phyloP scores from a whole-genome alignment of 148 eudicot species.

The Vaccinium macrocarpon region DNA sequence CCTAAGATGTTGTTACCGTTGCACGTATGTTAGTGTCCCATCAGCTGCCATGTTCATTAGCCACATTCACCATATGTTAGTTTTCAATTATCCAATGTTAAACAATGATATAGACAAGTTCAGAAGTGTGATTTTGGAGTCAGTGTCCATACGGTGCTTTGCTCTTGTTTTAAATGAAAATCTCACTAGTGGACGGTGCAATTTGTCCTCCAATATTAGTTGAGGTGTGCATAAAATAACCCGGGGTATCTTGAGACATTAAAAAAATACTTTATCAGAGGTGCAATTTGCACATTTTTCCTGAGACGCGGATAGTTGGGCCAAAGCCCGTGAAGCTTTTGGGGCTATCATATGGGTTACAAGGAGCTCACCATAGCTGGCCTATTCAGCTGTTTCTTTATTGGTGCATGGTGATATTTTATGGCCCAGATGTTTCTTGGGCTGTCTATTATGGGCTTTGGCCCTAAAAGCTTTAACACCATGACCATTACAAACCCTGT shows the following conservation, averaged over 20 bases:
- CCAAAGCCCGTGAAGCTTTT: background rate
- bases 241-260: background rate
- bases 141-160: background rate
- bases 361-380: background rate
- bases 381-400: background rate
- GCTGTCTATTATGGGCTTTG: background rate
- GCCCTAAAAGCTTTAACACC: too few species aligned
- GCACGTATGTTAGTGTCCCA: background rate
- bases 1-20: background rate
- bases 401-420: background rate
- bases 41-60: too few species aligned
- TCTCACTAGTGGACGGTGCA: too few species aligned
- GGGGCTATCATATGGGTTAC: background rate
- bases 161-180: background rate
- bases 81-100: too few species aligned
- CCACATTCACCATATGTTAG: too few species aligned
- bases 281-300: background rate
- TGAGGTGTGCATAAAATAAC: too few species aligned
- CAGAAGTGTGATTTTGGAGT: background rate
- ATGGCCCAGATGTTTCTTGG: background rate
- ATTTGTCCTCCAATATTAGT: too few species aligned
- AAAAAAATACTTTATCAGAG: background rate
- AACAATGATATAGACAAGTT: too few species aligned
- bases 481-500: too few species aligned
- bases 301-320: background rate